A percentile compares a stretch with the other conserved stretches of the same genome.
Evolutionary conservation across 73 alveolate genomes (phyloP).

Genomic region (Symbiodinium pilosum): DNA sequence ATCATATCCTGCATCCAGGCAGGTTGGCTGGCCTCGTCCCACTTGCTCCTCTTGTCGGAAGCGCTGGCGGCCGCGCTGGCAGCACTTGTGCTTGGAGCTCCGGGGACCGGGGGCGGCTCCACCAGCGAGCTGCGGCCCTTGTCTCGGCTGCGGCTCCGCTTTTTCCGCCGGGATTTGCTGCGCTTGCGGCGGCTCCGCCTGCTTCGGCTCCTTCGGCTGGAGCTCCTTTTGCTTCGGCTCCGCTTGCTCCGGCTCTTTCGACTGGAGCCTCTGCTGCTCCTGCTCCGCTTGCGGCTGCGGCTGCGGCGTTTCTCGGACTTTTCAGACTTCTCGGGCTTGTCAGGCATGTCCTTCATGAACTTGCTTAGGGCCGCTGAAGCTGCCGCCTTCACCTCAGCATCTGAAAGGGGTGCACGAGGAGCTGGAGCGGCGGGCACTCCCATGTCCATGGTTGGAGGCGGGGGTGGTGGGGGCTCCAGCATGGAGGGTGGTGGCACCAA

Average conservation of each 20-base stretch:
- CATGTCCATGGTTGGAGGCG: neutral
- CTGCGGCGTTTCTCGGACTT: neutral
- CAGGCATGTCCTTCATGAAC: slow-evolving; percentile 37
- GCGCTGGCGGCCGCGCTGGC: neutral
- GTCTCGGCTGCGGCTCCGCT: slow-evolving; percentile 21
- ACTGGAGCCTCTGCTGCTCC: neutral
- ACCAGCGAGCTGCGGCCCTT: slow-evolving; percentile 19
- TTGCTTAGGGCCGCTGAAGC: slow-evolving; percentile 59
- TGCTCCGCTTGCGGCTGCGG: slow-evolving; percentile 18
- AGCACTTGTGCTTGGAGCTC: neutral
- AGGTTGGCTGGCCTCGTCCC: slow-evolving; percentile 59
- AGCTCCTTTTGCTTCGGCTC: neutral
- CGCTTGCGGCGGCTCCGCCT: neutral
- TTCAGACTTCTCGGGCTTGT: no score
- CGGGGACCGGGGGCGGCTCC: slow-evolving; percentile 84
- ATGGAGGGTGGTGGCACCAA: neutral
- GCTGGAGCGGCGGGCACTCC: neutral
- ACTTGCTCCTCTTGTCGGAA: slow-evolving; percentile 25
- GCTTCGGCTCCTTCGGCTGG: neutral
- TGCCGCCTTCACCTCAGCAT: slow-evolving; percentile 78
- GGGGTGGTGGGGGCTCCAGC: neutral
- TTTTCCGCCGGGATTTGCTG: slow-evolving; percentile 6
- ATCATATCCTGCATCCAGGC: slow-evolving; percentile 94
- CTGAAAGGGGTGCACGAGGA: neutral
- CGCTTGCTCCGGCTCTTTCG: neutral